Evolutionary conservation across 2,329 filamentous ascomycete species (phyloP).

Genomic region (Magnaporthiopsis rhizophila): DNA sequence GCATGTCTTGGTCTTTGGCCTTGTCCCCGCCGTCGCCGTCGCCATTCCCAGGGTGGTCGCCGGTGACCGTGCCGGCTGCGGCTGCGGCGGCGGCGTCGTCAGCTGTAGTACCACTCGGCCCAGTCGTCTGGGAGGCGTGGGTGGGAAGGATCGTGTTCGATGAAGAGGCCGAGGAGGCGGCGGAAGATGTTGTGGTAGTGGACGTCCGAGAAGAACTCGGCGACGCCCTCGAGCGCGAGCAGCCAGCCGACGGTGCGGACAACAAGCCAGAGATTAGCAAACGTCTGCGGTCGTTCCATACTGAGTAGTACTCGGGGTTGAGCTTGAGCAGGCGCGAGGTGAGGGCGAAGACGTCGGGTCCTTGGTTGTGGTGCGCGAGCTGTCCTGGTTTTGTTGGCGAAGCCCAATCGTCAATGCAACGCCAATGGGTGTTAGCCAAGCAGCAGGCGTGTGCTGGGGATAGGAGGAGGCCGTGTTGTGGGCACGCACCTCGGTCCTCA

Average conservation of each 20-base stretch:
- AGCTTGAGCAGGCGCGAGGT: slow-evolving; percentile 65
- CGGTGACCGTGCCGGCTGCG: slow-evolving; percentile 12
- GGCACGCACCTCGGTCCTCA: slow-evolving; percentile 53
- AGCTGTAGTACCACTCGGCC: slow-evolving; percentile 49
- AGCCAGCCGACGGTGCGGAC: slow-evolving; percentile 43
- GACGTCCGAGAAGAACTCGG: slow-evolving; percentile 43
- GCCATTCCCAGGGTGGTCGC: slow-evolving; percentile 21
- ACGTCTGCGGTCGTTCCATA: slow-evolving; percentile 81
- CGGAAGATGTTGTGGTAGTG: slow-evolving; percentile 56
- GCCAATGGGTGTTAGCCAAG: slow-evolving; percentile 10
- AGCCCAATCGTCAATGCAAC: neutral
- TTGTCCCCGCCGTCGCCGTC: slow-evolving; percentile 10
- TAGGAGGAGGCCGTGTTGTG: slow-evolving; percentile 4
- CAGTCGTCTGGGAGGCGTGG: slow-evolving; percentile 38
- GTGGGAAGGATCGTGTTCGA: slow-evolving; percentile 42
- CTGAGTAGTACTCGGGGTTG: slow-evolving; percentile 84
- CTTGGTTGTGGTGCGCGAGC: slow-evolving; percentile 38
- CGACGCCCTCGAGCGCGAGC: slow-evolving; percentile 45
- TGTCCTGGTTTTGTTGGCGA: slow-evolving; percentile 14
- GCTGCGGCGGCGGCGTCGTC: slow-evolving; percentile 15
- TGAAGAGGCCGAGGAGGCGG: slow-evolving; percentile 46
- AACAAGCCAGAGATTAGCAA: slow-evolving; percentile 54
- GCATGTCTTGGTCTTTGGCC: slow-evolving; percentile 35
- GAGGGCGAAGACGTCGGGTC: slow-evolving; percentile 52
- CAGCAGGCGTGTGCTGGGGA: neutral